Evolutionary conservation across 352 stramenopile genomes (phyloP).

Genomic region (Pythium oligandrum): DNA sequence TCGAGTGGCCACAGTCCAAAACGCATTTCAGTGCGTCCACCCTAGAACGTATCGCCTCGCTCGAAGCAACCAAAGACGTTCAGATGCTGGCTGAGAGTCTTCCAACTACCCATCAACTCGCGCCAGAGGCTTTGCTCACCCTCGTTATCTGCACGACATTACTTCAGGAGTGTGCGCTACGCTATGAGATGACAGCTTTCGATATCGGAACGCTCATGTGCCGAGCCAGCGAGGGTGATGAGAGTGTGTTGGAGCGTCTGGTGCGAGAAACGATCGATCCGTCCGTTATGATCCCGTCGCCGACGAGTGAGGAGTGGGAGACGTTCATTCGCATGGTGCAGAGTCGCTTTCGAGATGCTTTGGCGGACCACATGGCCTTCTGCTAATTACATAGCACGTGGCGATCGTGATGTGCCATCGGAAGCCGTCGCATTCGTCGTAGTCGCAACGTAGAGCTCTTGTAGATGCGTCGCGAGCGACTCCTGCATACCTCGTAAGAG

Average conservation of each 20-base stretch:
- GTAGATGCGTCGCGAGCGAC: conserved; percentile 58
- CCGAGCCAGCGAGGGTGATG: conserved; percentile 21
- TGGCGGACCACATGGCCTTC: background rate
- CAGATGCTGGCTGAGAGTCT: conserved; percentile 26
- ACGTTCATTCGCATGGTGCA: conserved; percentile 7
- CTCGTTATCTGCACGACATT: conserved; percentile 44
- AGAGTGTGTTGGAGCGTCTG: conserved; percentile 35
- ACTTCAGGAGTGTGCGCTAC: conserved; percentile 43
- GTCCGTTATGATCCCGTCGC: too few species aligned
- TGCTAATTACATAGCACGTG: too few species aligned
- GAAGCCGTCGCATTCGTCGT: background rate
- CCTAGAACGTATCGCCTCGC: conserved; percentile 28
- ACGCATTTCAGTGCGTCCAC: conserved; percentile 29
- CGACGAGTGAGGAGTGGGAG: too few species aligned
- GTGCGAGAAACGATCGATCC: conserved; percentile 8
- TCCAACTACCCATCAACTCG: conserved; percentile 20
- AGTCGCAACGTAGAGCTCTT: conserved; percentile 9
- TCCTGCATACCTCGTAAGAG: conserved; percentile 69
- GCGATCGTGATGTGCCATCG: too few species aligned
- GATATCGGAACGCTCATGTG: conserved; percentile 61
- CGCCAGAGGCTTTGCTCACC: conserved; percentile 38
- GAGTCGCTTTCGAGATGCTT: conserved; percentile 10
- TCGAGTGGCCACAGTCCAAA: conserved; percentile 62
- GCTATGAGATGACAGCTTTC: conserved; percentile 36
- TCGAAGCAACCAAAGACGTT: conserved; percentile 32